Evolutionary conservation across 306 rosid genomes (phyloP).

Genomic region (Glycyrrhiza uralensis): DNA sequence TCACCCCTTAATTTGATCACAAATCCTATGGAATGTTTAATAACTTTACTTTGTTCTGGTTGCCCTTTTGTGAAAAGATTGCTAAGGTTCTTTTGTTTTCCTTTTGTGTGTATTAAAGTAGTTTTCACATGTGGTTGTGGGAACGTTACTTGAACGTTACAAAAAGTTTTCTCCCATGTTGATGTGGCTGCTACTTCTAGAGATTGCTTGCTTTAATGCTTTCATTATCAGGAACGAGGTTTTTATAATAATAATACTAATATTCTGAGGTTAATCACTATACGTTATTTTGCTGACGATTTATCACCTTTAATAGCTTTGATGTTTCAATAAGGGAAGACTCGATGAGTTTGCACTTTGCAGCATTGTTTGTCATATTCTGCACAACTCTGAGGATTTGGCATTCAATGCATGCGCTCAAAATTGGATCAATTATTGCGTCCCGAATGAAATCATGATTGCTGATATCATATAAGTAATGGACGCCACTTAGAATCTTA

Average conservation of each 20-base stretch:
- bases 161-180: slow-evolving; percentile 29
- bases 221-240: neutral
- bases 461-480: slow-evolving; percentile 2
- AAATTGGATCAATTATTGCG: slow-evolving; percentile 6
- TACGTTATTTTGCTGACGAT: neutral
- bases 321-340: slow-evolving; percentile 1
- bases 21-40: neutral
- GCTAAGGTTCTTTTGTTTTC: slow-evolving; percentile 5
- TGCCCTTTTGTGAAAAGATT: slow-evolving; percentile 17
- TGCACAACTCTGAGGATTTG: slow-evolving; percentile 28
- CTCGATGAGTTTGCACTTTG: neutral
- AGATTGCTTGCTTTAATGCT: slow-evolving; percentile 19
- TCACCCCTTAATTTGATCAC: neutral
- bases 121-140: slow-evolving; percentile 33
- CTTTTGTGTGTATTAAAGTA: slow-evolving; percentile 12
- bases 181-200: slow-evolving; percentile 31
- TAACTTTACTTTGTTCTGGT: neutral
- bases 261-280: neutral
- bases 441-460: slow-evolving; percentile 12
- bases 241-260: neutral
- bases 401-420: slow-evolving; percentile 24
- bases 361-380: slow-evolving; percentile 26
- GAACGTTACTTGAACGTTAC: slow-evolving; percentile 33
- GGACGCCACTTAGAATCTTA: slow-evolving; percentile 9
- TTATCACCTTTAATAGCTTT: neutral